Base-by-base conservation (phyloP, 1,139 yeast genomes). In the Lodderomyces beijingensis region DNA sequence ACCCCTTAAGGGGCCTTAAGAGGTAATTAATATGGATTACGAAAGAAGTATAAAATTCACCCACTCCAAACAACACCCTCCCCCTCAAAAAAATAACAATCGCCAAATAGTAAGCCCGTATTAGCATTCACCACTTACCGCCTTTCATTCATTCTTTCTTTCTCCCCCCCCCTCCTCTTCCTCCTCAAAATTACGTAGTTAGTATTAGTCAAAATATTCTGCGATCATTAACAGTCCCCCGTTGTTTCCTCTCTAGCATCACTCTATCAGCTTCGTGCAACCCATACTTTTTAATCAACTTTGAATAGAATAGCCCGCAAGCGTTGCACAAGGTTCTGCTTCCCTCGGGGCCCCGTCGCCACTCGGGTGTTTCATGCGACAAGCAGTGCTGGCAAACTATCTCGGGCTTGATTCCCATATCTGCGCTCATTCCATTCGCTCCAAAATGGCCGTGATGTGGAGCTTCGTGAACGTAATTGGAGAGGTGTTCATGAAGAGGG, bases 331-430 rank as follows among this genome's bases (percentile, higher is more conserved):
- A 50, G 0, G 71, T 65, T 20, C 69, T 50, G 24, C 61, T 57
- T 0, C 73, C 72, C 28, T 54, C 57, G 3, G 73, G 73, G 0
- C 73, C 74, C 22, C 66, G 49, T 37, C 74, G 51, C 74, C 74
- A 67, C 44, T 66, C 73, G 1, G 73, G 74, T 0, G 73, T 65
- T 17, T 58, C 59, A 16, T 40, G 43, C 1, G 56, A 43, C 7
- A 49, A 47, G 44, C 65, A 59, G 37, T 59, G 65, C 16, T 44
- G 47, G 35, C 65, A 59, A 12, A 37, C 35, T 13, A 42, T 32
- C 3, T 42, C 45, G 17, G 44, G 39, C 30, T 43, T 41, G 15
- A 38, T 14, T 28, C 51, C 48, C 14, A 53, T 40, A 16, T 49
- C 53, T 2, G 43, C 25, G 34, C n/a, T n/a, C n/a, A n/a, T n/a